Conservation (phyloP, 805 yeast genomes). For the Cyberlindnera misumaiensis region DNA sequence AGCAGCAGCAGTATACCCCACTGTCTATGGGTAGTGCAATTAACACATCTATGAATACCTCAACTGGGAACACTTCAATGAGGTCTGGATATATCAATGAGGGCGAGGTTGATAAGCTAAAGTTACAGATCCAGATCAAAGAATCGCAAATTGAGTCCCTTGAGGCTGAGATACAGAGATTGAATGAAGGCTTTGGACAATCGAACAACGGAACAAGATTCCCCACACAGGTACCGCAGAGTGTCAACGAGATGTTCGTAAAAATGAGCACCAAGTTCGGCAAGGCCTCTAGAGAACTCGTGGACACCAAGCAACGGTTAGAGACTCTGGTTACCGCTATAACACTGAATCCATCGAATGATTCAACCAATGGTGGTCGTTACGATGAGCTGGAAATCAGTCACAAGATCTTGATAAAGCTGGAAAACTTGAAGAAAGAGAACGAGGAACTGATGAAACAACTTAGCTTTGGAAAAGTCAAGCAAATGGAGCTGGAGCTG, state of each 20-base stretch:
- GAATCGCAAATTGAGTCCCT: slow-evolving; percentile 42
- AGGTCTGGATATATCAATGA: neutral
- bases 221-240: slow-evolving; percentile 32
- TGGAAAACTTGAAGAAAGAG: slow-evolving; percentile 56
- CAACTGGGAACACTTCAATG: neutral
- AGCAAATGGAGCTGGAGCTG: slow-evolving; percentile 61
- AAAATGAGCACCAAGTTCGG: slow-evolving; percentile 42
- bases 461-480: slow-evolving; percentile 70
- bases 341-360: slow-evolving; percentile 41
- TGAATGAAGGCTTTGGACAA: slow-evolving; percentile 21
- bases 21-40: slow-evolving; percentile 1
- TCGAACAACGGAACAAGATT: slow-evolving; percentile 1
- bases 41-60: slow-evolving; percentile 1
- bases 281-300: slow-evolving; percentile 43
- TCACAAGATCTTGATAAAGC: slow-evolving; percentile 59
- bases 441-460: slow-evolving; percentile 64
- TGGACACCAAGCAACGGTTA: slow-evolving; percentile 53
- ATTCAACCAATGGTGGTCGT: slow-evolving; percentile 46
- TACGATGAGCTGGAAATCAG: slow-evolving; percentile 72
- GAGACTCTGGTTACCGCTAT: slow-evolving; percentile 57
- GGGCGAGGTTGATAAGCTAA: slow-evolving; percentile 32
- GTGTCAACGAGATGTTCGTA: slow-evolving; percentile 39
- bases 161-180: slow-evolving; percentile 36
- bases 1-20: slow-evolving; percentile 1
- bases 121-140: slow-evolving; percentile 47